Percentiles rank a stretch among this genome's conserved stretches.
phyloP scores from a whole-genome alignment of 1,284 basidiomycete genomes.

The Moniliella sp. region DNA sequence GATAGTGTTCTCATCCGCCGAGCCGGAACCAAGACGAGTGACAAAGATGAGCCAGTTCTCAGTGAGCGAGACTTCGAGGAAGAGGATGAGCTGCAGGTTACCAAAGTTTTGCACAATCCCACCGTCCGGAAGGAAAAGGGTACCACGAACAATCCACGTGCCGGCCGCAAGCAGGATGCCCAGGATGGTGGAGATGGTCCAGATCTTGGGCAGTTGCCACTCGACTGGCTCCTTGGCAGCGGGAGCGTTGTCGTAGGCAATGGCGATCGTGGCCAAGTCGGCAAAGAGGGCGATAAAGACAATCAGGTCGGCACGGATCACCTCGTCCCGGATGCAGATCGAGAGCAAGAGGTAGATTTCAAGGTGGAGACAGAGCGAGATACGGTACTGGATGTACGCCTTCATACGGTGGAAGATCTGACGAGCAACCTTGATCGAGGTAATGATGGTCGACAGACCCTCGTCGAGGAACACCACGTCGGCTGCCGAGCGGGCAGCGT shows the following conservation, averaged over 20 bases:
- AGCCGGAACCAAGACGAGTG: conserved; percentile 35
- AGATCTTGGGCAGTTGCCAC: conserved; percentile 44
- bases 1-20: conserved; percentile 34
- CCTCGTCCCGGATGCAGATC: conserved; percentile 41
- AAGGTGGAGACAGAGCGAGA: conserved; percentile 40
- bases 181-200: conserved; percentile 40
- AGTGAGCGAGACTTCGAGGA: conserved; percentile 42
- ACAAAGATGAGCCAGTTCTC: conserved; percentile 43
- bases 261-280: conserved; percentile 40
- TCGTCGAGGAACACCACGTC: conserved; percentile 42
- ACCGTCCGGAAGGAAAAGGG: conserved; percentile 37
- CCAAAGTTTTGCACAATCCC: conserved; percentile 43
- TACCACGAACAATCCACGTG: conserved; percentile 42
- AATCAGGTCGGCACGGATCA: conserved; percentile 42
- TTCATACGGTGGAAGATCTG: conserved; percentile 45
- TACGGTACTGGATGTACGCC: conserved; percentile 37
- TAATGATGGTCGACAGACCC: conserved; percentile 39
- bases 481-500: conserved; percentile 39
- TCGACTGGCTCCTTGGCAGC: conserved; percentile 40
- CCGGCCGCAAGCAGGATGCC: conserved; percentile 38
- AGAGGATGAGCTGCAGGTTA: conserved; percentile 40
- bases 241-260: conserved; percentile 41
- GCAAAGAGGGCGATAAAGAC: conserved; percentile 44
- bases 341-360: conserved; percentile 41
- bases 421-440: conserved; percentile 42